phyloP scores from a whole-genome alignment of 768 basidiomycete species.

The Grammothele lineata region DNA sequence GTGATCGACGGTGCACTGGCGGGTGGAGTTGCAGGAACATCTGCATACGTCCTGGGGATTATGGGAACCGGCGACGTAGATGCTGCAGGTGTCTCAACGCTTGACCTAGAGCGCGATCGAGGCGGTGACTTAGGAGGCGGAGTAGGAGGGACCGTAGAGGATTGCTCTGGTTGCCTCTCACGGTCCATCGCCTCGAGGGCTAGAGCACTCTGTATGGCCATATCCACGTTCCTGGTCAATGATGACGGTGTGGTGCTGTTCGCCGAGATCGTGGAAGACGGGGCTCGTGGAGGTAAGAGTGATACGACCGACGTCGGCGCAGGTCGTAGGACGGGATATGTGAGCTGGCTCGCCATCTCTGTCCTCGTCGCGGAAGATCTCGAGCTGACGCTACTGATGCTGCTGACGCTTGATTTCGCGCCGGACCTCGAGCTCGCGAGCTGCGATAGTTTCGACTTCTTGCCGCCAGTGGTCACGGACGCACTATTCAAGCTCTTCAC shows the following conservation, averaged over 20 bases:
- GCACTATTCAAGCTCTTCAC: slow-evolving; percentile 7
- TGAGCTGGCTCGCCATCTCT: slow-evolving; percentile 49
- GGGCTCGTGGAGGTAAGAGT: slow-evolving; percentile 9
- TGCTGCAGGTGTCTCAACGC: too few relatives aligned
- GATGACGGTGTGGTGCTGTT: slow-evolving; percentile 36
- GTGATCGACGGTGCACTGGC: slow-evolving; percentile 2
- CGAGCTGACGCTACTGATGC: slow-evolving; percentile 48
- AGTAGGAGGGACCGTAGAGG: slow-evolving; percentile 5
- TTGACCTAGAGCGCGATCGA: too few relatives aligned
- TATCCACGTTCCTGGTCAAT: slow-evolving; percentile 55
- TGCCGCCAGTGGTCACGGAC: slow-evolving; percentile 16
- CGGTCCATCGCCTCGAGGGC: slow-evolving; percentile 52
- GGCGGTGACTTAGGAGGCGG: slow-evolving; percentile 2
- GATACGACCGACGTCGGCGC: slow-evolving; percentile 47
- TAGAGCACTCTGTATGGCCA: slow-evolving; percentile 66
- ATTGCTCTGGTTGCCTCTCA: not conserved
- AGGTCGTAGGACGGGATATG: slow-evolving; percentile 70
- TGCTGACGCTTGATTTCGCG: slow-evolving; percentile 29
- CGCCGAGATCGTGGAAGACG: slow-evolving; percentile 38
- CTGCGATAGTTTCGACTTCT: slow-evolving; percentile 63
- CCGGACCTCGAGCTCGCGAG: slow-evolving; percentile 64
- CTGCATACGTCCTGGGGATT: too few relatives aligned
- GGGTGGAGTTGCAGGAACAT: too few relatives aligned
- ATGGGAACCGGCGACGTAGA: too few relatives aligned
- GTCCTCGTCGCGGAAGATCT: slow-evolving; percentile 47